Percentiles rank a stretch among this genome's conserved stretches.
These are phyloP conservation scores for Haematococcus sp. DNA, from an alignment of 139 green algal genomes.

Conservation along the genomic window DNA sequence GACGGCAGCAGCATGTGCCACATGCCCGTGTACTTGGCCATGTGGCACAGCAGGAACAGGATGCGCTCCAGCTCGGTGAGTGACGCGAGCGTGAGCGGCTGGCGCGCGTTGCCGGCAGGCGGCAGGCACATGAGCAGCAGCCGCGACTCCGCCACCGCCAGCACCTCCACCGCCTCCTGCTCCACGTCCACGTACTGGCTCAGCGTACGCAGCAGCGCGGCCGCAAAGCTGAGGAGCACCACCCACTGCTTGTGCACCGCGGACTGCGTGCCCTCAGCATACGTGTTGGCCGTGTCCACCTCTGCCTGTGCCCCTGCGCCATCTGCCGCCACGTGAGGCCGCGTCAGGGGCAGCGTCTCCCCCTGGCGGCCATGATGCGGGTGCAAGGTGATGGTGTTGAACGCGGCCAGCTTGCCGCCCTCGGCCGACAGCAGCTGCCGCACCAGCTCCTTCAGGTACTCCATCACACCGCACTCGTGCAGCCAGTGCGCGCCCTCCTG, in stretches of 20 bases:
- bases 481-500: slow-evolving; percentile 42
- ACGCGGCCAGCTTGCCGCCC: slow-evolving; percentile 25
- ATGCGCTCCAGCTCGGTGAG: slow-evolving; percentile 35
- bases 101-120: slow-evolving; percentile 11
- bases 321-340: not conserved
- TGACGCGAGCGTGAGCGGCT: slow-evolving; percentile 38
- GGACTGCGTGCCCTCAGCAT: not conserved
- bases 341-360: slow-evolving; percentile 2
- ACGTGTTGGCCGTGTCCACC: not conserved
- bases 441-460: slow-evolving; percentile 13
- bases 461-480: slow-evolving; percentile 25
- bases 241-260: slow-evolving; percentile 35
- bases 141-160: slow-evolving; percentile 31
- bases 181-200: slow-evolving; percentile 31
- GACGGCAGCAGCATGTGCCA: slow-evolving; percentile 37
- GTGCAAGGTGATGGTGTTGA: slow-evolving; percentile 8
- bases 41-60: slow-evolving; percentile 37
- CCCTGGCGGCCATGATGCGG: not conserved
- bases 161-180: slow-evolving; percentile 26
- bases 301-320: not conserved
- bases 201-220: slow-evolving; percentile 26
- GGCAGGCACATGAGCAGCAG: slow-evolving; percentile 37
- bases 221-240: slow-evolving; percentile 29
- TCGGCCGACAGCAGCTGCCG: slow-evolving; percentile 26
- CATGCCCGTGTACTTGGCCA: slow-evolving; percentile 22